These are phyloP conservation scores for Sporothrix inflata DNA, from an alignment of 2,329 filamentous ascomycete species.

Conservation along the genomic window DNA sequence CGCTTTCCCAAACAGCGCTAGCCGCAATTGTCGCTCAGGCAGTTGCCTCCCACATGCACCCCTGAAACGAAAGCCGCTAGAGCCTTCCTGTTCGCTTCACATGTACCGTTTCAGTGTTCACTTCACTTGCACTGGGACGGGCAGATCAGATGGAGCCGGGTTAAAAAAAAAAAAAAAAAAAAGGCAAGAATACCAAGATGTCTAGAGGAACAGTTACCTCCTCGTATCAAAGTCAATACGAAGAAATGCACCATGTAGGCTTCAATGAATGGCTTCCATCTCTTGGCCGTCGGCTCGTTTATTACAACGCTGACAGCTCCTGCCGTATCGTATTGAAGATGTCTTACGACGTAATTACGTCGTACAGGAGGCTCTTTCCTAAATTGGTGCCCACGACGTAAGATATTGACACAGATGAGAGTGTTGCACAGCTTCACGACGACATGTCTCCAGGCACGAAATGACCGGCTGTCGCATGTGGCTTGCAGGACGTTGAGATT, in stretches of 20 bases:
- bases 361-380: background rate
- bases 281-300: background rate
- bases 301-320: background rate
- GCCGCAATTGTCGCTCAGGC: background rate
- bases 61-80: conserved; percentile 22
- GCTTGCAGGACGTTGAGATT: too few relatives aligned
- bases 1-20: background rate
- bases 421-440: background rate
- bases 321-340: background rate
- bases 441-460: background rate
- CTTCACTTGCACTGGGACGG: background rate
- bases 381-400: background rate
- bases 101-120: background rate
- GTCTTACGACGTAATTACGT: background rate
- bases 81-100: background rate
- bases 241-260: background rate
- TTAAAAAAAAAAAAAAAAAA: background rate
- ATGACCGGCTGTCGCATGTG: too few relatives aligned
- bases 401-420: background rate
- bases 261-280: background rate
- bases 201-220: background rate
- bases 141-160: background rate
- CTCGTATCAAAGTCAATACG: background rate
- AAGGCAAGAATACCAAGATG: background rate
- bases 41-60: background rate